Percentiles rank a stretch among this genome's conserved stretches.
Evolutionary conservation across 1,139 yeast genomes (phyloP).

Genomic region (Pichia kudriavzevii): DNA sequence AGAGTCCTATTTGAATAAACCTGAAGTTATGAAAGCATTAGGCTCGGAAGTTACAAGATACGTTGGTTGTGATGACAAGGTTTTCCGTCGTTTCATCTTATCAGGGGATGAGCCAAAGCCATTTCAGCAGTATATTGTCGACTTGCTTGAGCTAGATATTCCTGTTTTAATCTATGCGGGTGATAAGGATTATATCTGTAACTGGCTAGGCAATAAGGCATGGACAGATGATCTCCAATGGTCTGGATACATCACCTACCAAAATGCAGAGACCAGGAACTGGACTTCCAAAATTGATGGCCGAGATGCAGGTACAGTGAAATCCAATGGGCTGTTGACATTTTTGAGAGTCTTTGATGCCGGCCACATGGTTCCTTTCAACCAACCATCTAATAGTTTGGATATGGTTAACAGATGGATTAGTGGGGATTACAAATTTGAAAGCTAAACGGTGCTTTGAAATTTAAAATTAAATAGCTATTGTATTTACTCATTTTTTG

Average conservation of each 20-base stretch:
- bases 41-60: constrained; percentile 54
- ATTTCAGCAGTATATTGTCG: constrained; percentile 53
- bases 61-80: constrained; percentile 50
- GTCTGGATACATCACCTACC: constrained; percentile 32
- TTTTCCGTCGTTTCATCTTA: constrained; percentile 45
- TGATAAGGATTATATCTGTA: constrained; percentile 83
- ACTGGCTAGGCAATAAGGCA: constrained; percentile 82
- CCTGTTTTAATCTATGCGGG: constrained; percentile 86
- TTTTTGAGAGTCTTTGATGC: constrained; percentile 59
- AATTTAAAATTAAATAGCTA: too few species aligned
- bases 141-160: constrained; percentile 48
- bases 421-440: too few species aligned
- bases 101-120: constrained; percentile 62
- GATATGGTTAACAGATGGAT: constrained; percentile 81
- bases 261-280: constrained; percentile 24
- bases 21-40: constrained; percentile 50
- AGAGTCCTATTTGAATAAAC: constrained; percentile 52
- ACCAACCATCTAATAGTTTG: constrained; percentile 68
- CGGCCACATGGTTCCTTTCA: constrained; percentile 76
- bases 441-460: too few species aligned
- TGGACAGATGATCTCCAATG: constrained; percentile 69
- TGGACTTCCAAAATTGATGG: constrained; percentile 29
- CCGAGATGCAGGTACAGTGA: constrained; percentile 51
- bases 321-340: constrained; percentile 47
- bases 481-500: too few species aligned